Percentiles rank a stretch among this genome's conserved stretches.
phyloP scores from a whole-genome alignment of 306 rosid genomes.

The barrel medic (Medicago truncatula) region MtrunA17r5.0-ANR NC_053043.1:48577501-48578000 shows the following conservation, averaged over 20 bases:
- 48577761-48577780: not conserved
- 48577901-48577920: not conserved
- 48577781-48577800: conserved; percentile 11
- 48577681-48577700: conserved; percentile 53
- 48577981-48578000: conserved; percentile 48
- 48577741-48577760: conserved; percentile 33
- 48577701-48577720: conserved; percentile 72
- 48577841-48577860: not conserved
- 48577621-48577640: not conserved
- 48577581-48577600: not conserved
- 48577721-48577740: conserved; percentile 52
- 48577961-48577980: conserved; percentile 57
- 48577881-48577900: not conserved
- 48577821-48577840: conserved; percentile 3
- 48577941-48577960: conserved; percentile 40
- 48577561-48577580: not conserved
- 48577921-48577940: not conserved
- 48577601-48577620: not conserved
- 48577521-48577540: too few relatives aligned
- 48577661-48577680: not conserved
- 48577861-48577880: not conserved
- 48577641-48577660: not conserved
- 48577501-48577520: too few relatives aligned
- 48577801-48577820: not conserved
- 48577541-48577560: too few relatives aligned